Conservation (phyloP, 345 rosid species). For the Aquilaria yunnanensis region DNA sequence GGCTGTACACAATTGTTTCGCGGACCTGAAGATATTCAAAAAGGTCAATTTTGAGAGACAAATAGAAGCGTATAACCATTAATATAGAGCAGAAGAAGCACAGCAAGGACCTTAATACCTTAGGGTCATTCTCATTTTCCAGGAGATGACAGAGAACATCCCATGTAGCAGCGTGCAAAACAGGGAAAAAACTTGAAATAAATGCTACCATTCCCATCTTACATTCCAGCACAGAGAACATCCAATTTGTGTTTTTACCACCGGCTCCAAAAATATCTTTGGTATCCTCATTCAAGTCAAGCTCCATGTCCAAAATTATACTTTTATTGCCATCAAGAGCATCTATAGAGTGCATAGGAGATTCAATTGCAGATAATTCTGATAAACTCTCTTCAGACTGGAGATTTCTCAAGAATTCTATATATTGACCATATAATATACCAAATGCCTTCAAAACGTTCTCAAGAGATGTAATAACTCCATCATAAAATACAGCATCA, state of each 20-base stretch:
- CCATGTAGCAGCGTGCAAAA: constrained; percentile 50
- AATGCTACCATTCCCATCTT: constrained; percentile 77
- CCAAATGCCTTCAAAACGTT: constrained; percentile 54
- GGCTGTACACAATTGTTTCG: constrained; percentile 48
- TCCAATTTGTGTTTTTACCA: constrained; percentile 35
- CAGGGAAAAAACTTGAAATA: constrained; percentile 59
- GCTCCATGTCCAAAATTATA: constrained; percentile 75
- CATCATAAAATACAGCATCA: constrained; percentile 30
- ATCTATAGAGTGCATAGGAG: constrained; percentile 28
- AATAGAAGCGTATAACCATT: constrained; percentile 7
- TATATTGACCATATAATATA: constrained; percentile 43
- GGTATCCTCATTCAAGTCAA: constrained; percentile 56
- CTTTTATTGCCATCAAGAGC: constrained; percentile 18
- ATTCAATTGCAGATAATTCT: constrained; percentile 31
- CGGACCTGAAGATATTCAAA: constrained; percentile 41
- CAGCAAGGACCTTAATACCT: constrained; percentile 33
- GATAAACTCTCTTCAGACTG: constrained; percentile 26
- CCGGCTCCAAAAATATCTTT: constrained; percentile 41
- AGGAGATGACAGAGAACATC: constrained; percentile 54
- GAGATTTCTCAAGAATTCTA: constrained; percentile 31
- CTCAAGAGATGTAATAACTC: constrained; percentile 47
- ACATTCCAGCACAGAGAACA: constrained; percentile 54
- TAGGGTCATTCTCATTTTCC: constrained; percentile 52
- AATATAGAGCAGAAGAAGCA: background rate
- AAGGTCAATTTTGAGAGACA: constrained; percentile 4